These are phyloP conservation scores for Annulohypoxylon nitens DNA, from an alignment of 495 filamentous ascomycete genomes.

Conservation along the genomic window DNA sequence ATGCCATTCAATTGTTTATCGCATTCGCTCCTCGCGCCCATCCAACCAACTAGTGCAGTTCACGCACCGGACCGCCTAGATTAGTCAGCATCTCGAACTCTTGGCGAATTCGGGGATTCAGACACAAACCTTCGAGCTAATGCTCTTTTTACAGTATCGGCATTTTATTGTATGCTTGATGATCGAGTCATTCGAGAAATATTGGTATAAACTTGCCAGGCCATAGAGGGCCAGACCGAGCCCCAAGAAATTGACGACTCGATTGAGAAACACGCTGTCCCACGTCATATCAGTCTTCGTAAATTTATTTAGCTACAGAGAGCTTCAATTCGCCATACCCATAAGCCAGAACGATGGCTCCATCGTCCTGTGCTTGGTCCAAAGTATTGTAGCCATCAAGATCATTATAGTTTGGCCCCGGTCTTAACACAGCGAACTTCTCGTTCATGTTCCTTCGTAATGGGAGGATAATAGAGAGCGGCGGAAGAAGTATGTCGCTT, in stretches of 20 bases:
- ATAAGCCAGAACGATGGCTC: constrained; percentile 78
- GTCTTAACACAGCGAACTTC: constrained; percentile 76
- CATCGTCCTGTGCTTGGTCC: constrained; percentile 74
- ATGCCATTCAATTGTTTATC: constrained; percentile 13
- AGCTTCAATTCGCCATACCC: constrained; percentile 61
- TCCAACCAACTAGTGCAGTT: constrained; percentile 85
- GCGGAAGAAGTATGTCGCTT: constrained; percentile 75
- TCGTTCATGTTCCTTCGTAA: constrained; percentile 78
- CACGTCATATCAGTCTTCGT: constrained; percentile 8
- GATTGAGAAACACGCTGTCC: constrained; percentile 73
- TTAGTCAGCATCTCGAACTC: constrained; percentile 5
- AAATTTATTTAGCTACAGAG: constrained; percentile 4
- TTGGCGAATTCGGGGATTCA: not conserved
- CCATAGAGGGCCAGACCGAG: constrained; percentile 75
- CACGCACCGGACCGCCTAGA: constrained; percentile 71
- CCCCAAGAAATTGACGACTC: constrained; percentile 73
- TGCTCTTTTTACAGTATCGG: constrained; percentile 76
- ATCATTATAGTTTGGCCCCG: constrained; percentile 65
- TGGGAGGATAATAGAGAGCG: constrained; percentile 76
- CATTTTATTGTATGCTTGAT: constrained; percentile 79
- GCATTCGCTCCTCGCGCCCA: constrained; percentile 72
- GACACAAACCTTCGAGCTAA: constrained; percentile 71
- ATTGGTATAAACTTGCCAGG: constrained; percentile 75
- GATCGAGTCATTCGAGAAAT: constrained; percentile 71
- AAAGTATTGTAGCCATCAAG: constrained; percentile 75